Conservation (phyloP, 768 basidiomycete genomes). For the Suillus discolor region DNA sequence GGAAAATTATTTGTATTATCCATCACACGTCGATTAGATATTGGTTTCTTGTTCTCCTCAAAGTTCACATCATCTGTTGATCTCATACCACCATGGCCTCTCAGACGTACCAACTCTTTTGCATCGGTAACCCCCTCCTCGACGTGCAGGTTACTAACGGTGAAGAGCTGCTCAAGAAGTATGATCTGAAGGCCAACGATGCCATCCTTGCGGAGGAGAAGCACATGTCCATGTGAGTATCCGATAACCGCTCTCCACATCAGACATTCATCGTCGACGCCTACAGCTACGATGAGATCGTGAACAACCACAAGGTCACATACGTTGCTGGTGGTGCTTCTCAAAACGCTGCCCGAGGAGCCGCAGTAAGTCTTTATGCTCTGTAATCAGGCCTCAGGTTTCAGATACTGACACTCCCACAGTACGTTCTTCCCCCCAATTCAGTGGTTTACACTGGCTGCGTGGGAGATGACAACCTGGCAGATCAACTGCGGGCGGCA, state of each 20-base stretch:
- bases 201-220: slow-evolving; percentile 93
- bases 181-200: slow-evolving; percentile 90
- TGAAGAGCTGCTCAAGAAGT: slow-evolving; percentile 85
- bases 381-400: slow-evolving; percentile 1
- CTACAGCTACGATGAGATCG: slow-evolving; percentile 85
- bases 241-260: background rate
- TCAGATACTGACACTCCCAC: slow-evolving; percentile 16
- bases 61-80: slow-evolving; percentile 11
- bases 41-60: slow-evolving; percentile 9
- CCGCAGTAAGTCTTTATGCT: slow-evolving; percentile 66
- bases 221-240: slow-evolving; percentile 79
- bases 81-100: slow-evolving; percentile 39
- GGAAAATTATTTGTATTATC: background rate
- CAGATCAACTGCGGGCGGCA: slow-evolving; percentile 83
- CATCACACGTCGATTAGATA: background rate
- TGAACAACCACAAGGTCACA: slow-evolving; percentile 70
- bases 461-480: slow-evolving; percentile 92
- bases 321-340: slow-evolving; percentile 98
- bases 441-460: slow-evolving; percentile 95
- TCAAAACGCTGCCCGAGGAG: slow-evolving; percentile 95
- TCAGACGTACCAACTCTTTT: slow-evolving; percentile 69
- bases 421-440: slow-evolving; percentile 89
- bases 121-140: slow-evolving; percentile 94
- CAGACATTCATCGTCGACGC: slow-evolving; percentile 5
- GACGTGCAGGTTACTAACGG: slow-evolving; percentile 93